Evolutionary conservation across 371 early-diverging fungal species (phyloP).

Genomic region (Capniomyces stellatus): DNA sequence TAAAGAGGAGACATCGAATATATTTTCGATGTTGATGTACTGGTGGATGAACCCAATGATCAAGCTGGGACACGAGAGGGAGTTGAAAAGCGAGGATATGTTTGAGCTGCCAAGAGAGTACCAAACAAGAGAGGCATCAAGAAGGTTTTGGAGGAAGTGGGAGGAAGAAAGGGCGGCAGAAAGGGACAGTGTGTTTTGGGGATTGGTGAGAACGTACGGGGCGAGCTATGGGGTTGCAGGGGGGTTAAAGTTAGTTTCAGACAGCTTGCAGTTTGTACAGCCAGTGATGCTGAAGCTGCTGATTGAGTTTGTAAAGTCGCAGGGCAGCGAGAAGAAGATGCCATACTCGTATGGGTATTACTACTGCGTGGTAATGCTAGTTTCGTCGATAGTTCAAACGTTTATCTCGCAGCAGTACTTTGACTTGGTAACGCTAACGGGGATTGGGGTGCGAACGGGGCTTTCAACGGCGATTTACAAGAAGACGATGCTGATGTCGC

Average conservation of each 20-base stretch:
- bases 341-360: constrained; percentile 34
- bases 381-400: constrained; percentile 55
- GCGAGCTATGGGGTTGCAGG: constrained; percentile 29
- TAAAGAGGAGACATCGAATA: constrained; percentile 61
- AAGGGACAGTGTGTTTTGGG: constrained; percentile 45
- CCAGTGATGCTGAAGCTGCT: constrained; percentile 53
- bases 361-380: constrained; percentile 44
- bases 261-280: constrained; percentile 58
- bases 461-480: constrained; percentile 67
- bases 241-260: constrained; percentile 52
- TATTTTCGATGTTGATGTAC: constrained; percentile 69
- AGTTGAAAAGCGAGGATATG: constrained; percentile 56
- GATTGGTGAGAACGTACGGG: constrained; percentile 39
- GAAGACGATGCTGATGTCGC: constrained; percentile 62
- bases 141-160: constrained; percentile 47
- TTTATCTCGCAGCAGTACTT: constrained; percentile 76
- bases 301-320: constrained; percentile 42
- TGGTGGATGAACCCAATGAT: constrained; percentile 83
- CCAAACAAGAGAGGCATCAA: constrained; percentile 37
- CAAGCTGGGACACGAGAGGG: constrained; percentile 55
- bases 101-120: constrained; percentile 45
- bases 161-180: constrained; percentile 23
- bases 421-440: constrained; percentile 50
- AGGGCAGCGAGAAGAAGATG: constrained; percentile 15
- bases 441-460: constrained; percentile 62